A percentile compares a stretch with the other conserved stretches of the same genome.
Evolutionary conservation across 306 rosid genomes (phyloP).

Genomic region (Betula pendula): DNA sequence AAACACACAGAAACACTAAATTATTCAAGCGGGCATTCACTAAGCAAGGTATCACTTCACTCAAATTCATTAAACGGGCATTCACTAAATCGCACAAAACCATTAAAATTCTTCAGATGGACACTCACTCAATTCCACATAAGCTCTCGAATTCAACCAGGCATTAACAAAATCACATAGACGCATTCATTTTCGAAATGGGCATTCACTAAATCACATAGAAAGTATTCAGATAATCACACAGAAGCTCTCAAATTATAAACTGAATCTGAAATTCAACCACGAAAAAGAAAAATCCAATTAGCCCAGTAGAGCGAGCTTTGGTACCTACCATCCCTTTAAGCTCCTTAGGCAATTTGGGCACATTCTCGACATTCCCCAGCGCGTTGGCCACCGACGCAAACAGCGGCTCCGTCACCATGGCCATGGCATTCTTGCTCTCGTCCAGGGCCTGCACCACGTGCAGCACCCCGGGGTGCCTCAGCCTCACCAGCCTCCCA

Average conservation of each 20-base stretch:
- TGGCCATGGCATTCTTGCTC: conserved; percentile 95
- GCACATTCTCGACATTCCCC: conserved; percentile 68
- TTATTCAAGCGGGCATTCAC: background rate
- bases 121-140: background rate
- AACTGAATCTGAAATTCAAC: background rate
- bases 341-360: conserved; percentile 78
- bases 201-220: background rate
- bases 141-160: no score
- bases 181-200: background rate
- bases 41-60: background rate
- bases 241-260: background rate
- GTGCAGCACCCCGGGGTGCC: conserved; percentile 94
- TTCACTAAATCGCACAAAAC: background rate
- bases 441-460: conserved; percentile 96
- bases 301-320: background rate
- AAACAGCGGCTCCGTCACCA: conserved; percentile 95
- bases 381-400: conserved; percentile 90
- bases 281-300: background rate
- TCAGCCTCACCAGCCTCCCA: conserved; percentile 65
- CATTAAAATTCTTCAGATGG: background rate
- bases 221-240: background rate
- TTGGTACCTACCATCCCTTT: conserved; percentile 71
- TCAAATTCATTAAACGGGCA: background rate
- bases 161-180: background rate
- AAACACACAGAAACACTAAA: background rate